A percentile compares a stretch with the other conserved stretches of the same genome.
Conservation (phyloP, 208 protist genomes). For the Histomonas meleagridis region DNA sequence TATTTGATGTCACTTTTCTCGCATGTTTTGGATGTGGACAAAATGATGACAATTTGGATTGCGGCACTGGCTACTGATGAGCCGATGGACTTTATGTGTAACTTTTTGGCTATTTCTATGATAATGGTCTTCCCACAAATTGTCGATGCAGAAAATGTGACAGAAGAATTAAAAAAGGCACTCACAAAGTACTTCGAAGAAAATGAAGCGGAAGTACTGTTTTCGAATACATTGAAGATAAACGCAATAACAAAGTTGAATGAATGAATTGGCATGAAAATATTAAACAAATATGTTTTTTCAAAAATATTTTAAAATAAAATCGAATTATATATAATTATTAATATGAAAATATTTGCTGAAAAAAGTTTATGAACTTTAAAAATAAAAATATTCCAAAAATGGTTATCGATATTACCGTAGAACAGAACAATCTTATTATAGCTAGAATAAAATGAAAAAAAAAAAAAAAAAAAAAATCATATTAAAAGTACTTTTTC, state of each 20-base stretch:
- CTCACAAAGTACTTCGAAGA: not conserved
- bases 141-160: not conserved
- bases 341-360: too few relatives aligned
- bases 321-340: too few relatives aligned
- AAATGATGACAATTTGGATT: not conserved
- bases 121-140: not conserved
- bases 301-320: too few relatives aligned
- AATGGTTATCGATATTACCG: too few relatives aligned
- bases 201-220: not conserved
- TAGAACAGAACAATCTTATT: too few relatives aligned
- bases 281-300: too few relatives aligned
- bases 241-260: not conserved
- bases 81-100: not conserved
- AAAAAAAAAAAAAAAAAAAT: too few relatives aligned
- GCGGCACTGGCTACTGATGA: not conserved
- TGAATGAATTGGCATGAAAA: too few relatives aligned
- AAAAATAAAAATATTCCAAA: too few relatives aligned
- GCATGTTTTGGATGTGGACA: not conserved
- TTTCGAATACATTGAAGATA: constrained; percentile 9
- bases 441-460: too few relatives aligned
- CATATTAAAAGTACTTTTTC: too few relatives aligned
- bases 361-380: too few relatives aligned
- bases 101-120: not conserved
- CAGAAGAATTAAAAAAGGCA: not conserved
- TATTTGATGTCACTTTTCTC: not conserved